These are phyloP conservation scores for Mentha longifolia DNA, from an alignment of 257 asterid species.

Conservation along the genomic window DNA sequence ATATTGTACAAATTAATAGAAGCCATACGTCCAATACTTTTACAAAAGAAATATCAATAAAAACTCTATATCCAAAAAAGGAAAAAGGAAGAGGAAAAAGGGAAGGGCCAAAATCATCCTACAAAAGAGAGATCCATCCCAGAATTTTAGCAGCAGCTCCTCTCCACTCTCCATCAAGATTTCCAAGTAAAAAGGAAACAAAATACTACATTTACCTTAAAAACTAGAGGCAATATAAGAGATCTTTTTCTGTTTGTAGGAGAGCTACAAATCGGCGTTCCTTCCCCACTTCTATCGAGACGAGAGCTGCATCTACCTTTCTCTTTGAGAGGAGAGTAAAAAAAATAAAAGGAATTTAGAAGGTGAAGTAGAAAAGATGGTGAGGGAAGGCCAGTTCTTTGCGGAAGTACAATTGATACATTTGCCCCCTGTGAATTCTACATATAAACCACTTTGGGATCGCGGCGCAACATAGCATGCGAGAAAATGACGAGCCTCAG, in stretches of 20 bases:
- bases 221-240: slow-evolving; percentile 45
- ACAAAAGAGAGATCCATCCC: slow-evolving; percentile 49
- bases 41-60: slow-evolving; percentile 46
- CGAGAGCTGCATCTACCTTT: slow-evolving; percentile 49
- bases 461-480: slow-evolving; percentile 41
- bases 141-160: slow-evolving; percentile 56
- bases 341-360: slow-evolving; percentile 43
- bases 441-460: slow-evolving; percentile 41
- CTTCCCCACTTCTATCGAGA: slow-evolving; percentile 45
- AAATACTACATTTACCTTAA: slow-evolving; percentile 56
- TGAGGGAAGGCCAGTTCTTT: slow-evolving; percentile 42
- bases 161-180: slow-evolving; percentile 52
- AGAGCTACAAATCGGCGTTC: slow-evolving; percentile 65
- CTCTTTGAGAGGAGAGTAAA: slow-evolving; percentile 50
- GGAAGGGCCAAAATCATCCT: slow-evolving; percentile 51
- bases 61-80: slow-evolving; percentile 44
- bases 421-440: slow-evolving; percentile 41
- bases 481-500: slow-evolving; percentile 42
- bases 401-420: slow-evolving; percentile 36
- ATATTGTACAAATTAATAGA: slow-evolving; percentile 49
- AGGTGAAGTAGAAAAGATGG: slow-evolving; percentile 47
- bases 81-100: background rate
- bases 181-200: slow-evolving; percentile 33
- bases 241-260: slow-evolving; percentile 48
- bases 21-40: slow-evolving; percentile 41